phyloP scores from a whole-genome alignment of 345 rosid species.

The Eutrema heterophyllum region DNA sequence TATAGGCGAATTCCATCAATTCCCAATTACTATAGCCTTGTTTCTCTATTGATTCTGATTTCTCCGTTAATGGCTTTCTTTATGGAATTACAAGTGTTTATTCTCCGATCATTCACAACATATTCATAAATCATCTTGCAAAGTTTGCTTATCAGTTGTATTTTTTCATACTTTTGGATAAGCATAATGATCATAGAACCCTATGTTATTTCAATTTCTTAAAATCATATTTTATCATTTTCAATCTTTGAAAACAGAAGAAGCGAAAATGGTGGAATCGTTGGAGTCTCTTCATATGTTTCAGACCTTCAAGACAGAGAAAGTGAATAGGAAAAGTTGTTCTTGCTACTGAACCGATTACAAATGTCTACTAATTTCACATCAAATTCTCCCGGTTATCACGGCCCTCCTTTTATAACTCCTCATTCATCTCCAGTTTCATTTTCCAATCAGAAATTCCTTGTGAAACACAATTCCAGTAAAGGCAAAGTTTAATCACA shows the following conservation, averaged over 20 bases:
- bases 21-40: background rate
- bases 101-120: background rate
- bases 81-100: conserved; percentile 5
- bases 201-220: background rate
- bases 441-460: conserved; percentile 85
- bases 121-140: background rate
- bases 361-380: background rate
- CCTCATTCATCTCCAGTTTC: conserved; percentile 99
- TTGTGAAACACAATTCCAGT: no score
- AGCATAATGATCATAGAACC: no score
- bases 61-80: conserved; percentile 6
- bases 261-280: conserved; percentile 73
- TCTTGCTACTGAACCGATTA: conserved; percentile 46
- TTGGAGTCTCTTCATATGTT: conserved; percentile 68
- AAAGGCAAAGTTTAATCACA: no score
- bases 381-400: conserved; percentile 31
- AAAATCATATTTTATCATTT: background rate
- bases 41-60: background rate
- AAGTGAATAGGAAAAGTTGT: conserved; percentile 70
- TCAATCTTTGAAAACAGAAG: conserved; percentile 27
- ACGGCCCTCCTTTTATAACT: conserved; percentile 68
- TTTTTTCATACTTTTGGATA: no score
- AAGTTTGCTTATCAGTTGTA: no score
- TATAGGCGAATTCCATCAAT: background rate
- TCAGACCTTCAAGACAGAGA: conserved; percentile 51